phyloP scores from a whole-genome alignment of 139 green algal genomes.

The Coelastrella sp. region DNA sequence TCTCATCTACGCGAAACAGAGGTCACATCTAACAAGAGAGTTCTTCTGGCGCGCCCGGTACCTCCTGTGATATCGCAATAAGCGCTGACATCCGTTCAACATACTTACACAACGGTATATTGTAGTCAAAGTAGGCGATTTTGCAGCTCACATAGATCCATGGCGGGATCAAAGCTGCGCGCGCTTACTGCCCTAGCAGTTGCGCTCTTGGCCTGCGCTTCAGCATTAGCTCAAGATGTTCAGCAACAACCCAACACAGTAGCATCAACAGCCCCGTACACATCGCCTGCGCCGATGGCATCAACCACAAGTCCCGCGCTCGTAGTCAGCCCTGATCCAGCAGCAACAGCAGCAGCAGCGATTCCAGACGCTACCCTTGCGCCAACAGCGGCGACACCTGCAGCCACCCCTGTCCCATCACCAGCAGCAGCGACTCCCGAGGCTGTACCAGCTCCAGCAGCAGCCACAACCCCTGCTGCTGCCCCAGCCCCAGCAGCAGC shows the following conservation, averaged over 20 bases:
- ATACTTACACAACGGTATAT: no score
- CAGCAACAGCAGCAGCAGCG: not conserved
- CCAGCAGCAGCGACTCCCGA: not conserved
- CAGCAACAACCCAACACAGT: not conserved
- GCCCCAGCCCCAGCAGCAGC: not conserved
- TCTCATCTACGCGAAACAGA: no score
- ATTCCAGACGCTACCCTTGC: not conserved
- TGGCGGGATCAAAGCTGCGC: not conserved
- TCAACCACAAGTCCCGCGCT: not conserved
- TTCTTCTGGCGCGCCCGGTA: no score
- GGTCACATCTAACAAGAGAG: no score
- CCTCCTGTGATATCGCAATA: no score
- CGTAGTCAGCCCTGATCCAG: not conserved
- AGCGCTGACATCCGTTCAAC: no score
- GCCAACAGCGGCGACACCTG: not conserved
- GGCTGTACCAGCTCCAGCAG: not conserved
- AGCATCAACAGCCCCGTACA: not conserved
- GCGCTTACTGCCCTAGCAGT: constrained; percentile 5
- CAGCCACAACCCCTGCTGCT: not conserved
- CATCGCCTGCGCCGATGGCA: not conserved
- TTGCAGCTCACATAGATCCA: not conserved
- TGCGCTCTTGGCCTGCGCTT: constrained; percentile 14
- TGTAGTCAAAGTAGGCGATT: no score
- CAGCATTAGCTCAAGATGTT: not conserved
- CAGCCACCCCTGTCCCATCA: not conserved